These are phyloP conservation scores for Termitomyces sp. DNA, from an alignment of 768 basidiomycete genomes.

Conservation along the genomic window DNA sequence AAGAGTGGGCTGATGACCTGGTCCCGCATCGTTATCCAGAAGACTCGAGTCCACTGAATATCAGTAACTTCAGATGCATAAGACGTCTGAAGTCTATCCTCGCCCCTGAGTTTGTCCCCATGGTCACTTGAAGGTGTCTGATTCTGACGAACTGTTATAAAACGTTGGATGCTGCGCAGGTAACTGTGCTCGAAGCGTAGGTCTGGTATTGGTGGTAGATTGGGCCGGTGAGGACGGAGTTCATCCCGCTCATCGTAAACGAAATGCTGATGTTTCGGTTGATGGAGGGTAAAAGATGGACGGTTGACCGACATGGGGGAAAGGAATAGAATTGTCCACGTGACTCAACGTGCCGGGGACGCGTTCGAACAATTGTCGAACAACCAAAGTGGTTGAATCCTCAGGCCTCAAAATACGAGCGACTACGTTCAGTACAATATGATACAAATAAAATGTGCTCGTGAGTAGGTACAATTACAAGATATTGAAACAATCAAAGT, in stretches of 20 bases:
- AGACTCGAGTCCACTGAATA: slow-evolving; percentile 54
- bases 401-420: neutral
- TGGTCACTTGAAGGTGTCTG: neutral
- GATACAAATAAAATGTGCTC: neutral
- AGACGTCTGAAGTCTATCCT: neutral
- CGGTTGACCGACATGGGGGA: slow-evolving; percentile 2
- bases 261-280: slow-evolving; percentile 18
- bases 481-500: neutral
- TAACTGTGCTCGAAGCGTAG: slow-evolving; percentile 76
- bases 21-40: slow-evolving; percentile 65
- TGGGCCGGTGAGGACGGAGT: slow-evolving; percentile 25
- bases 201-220: slow-evolving; percentile 63
- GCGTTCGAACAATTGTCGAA: too few relatives aligned
- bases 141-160: slow-evolving; percentile 36
- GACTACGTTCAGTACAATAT: neutral
- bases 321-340: neutral
- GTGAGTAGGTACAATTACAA: neutral
- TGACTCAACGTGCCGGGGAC: neutral
- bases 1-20: slow-evolving; percentile 65
- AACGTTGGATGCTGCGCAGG: slow-evolving; percentile 54
- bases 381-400: too few relatives aligned
- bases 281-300: slow-evolving; percentile 20
- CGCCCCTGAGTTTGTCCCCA: slow-evolving; percentile 14
- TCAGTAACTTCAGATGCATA: slow-evolving; percentile 31
- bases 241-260: slow-evolving; percentile 6